These are phyloP conservation scores for Anastatica hierochuntica DNA, from an alignment of 345 rosid genomes.

Conservation along the genomic window DNA sequence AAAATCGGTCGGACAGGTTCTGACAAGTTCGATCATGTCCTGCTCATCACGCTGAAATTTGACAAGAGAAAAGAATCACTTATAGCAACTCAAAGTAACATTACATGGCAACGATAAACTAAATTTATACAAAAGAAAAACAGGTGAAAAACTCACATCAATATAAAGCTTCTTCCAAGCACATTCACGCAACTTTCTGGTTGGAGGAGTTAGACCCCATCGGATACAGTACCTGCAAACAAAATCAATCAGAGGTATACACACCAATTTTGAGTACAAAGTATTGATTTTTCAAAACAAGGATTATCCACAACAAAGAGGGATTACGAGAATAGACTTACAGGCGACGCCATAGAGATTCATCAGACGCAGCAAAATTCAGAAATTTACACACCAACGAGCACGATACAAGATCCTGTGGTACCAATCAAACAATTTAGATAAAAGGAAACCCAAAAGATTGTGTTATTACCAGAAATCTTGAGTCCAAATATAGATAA, in stretches of 20 bases:
- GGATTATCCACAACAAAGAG: too few relatives aligned
- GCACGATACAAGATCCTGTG: slow-evolving; percentile 83
- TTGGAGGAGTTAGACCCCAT: slow-evolving; percentile 65
- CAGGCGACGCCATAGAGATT: slow-evolving; percentile 93
- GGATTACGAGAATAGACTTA: slow-evolving; percentile 45
- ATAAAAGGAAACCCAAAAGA: too few relatives aligned
- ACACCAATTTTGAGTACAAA: background rate
- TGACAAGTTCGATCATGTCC: slow-evolving; percentile 71
- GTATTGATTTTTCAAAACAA: background rate
- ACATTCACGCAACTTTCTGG: slow-evolving; percentile 48
- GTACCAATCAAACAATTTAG: background rate
- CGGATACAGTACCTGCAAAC: slow-evolving; percentile 62
- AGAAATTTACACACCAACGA: slow-evolving; percentile 70
- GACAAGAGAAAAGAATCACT: too few relatives aligned
- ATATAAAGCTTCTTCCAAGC: slow-evolving; percentile 94
- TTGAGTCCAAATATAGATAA: background rate
- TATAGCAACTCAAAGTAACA: too few relatives aligned
- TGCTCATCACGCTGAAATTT: slow-evolving; percentile 86
- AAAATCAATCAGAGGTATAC: background rate
- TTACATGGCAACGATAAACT: background rate
- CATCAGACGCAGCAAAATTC: slow-evolving; percentile 71
- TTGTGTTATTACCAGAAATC: too few relatives aligned
- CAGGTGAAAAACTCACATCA: slow-evolving; percentile 46
- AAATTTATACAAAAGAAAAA: background rate
- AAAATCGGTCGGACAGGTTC: slow-evolving; percentile 66